Conservation (phyloP, 257 asterid species). For the Leonotis leonurus region DNA sequence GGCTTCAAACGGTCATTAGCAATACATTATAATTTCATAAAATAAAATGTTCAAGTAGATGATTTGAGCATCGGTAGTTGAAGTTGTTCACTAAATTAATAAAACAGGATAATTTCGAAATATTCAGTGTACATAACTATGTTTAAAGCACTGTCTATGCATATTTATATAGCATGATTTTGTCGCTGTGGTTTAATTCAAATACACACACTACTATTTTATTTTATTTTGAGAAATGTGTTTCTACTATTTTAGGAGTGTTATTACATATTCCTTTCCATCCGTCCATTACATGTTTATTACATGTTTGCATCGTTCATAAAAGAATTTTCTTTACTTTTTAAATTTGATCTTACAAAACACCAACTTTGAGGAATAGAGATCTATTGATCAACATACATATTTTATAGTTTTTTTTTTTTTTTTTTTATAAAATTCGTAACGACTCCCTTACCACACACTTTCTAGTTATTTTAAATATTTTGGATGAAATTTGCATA, state of each 20-base stretch:
- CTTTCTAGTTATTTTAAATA: background rate
- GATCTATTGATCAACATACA: too few relatives aligned
- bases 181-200: background rate
- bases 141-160: background rate
- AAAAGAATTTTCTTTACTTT: too few relatives aligned
- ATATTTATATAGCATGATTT: background rate
- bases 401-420: too few relatives aligned
- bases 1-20: constrained; percentile 26
- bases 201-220: too few relatives aligned
- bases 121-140: background rate
- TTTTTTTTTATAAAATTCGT: too few relatives aligned
- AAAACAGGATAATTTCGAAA: constrained; percentile 10
- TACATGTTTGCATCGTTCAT: too few relatives aligned
- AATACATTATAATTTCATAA: background rate
- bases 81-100: background rate
- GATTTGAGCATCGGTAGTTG: background rate
- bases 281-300: too few relatives aligned
- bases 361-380: too few relatives aligned
- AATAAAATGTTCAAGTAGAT: background rate
- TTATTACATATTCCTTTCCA: too few relatives aligned
- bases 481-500: background rate
- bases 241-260: background rate
- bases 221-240: too few relatives aligned
- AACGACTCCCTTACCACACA: too few relatives aligned
- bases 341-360: too few relatives aligned